Conservation (phyloP, 768 basidiomycete genomes). For the Rossbeevera mucosa region DNA sequence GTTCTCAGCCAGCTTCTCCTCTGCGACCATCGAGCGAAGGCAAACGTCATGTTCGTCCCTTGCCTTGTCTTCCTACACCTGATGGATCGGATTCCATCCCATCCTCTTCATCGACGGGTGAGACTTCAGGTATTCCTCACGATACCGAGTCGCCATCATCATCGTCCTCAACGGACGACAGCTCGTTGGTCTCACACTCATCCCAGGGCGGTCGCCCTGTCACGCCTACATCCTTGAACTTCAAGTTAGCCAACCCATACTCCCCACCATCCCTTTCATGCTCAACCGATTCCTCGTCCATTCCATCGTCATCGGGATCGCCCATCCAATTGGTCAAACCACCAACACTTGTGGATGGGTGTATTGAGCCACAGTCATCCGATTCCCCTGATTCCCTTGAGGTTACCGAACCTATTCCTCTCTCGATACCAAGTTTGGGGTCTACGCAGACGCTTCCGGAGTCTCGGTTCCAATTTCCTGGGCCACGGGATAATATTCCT, state of each 20-base stretch:
- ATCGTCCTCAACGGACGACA: conserved; percentile 26
- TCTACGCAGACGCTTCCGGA: conserved; percentile 13
- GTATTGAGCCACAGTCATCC: conserved; percentile 22
- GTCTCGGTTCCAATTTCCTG: conserved; percentile 45
- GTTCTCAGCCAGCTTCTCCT: neutral
- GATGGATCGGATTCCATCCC: conserved; percentile 2
- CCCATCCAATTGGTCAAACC: conserved; percentile 33
- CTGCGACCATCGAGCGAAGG: conserved; percentile 8
- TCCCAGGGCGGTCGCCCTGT: conserved; percentile 30
- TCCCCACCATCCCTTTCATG: conserved; percentile 51
- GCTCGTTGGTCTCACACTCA: conserved; percentile 31
- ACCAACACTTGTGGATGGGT: conserved; percentile 34
- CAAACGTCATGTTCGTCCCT: conserved; percentile 19
- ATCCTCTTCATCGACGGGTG: conserved; percentile 5
- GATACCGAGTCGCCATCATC: conserved; percentile 26
- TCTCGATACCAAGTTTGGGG: conserved; percentile 23
- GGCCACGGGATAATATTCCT: conserved; percentile 28
- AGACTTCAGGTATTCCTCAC: conserved; percentile 1
- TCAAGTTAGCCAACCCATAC: conserved; percentile 23
- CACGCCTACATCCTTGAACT: conserved; percentile 32
- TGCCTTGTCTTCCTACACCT: conserved; percentile 22
- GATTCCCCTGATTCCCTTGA: conserved; percentile 23
- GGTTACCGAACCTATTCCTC: conserved; percentile 29
- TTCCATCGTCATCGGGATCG: conserved; percentile 51
- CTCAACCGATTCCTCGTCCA: conserved; percentile 57